These are phyloP conservation scores for Naganishia antarctica DNA, from an alignment of 768 basidiomycete species.

Conservation along the genomic window DNA sequence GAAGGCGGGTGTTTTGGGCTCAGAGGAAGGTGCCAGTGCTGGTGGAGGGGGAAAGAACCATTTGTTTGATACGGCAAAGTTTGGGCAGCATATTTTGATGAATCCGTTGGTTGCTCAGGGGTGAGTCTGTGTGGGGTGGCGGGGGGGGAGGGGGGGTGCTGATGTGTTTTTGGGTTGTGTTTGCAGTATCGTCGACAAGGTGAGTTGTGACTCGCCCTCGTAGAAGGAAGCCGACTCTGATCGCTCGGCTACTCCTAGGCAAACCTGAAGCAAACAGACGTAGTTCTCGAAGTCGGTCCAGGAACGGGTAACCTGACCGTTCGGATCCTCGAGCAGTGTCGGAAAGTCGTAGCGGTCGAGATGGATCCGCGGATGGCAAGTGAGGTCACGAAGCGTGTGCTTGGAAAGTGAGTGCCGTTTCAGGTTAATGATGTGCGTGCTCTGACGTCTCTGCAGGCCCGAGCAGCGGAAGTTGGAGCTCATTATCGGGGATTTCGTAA, in stretches of 20 bases:
- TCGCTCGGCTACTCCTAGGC: conserved; percentile 57
- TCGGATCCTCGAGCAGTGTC: conserved; percentile 84
- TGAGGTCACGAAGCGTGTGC: conserved; percentile 90
- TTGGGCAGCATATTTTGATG: conserved; percentile 96
- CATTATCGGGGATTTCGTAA: conserved; percentile 95
- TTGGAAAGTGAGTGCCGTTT: conserved; percentile 77
- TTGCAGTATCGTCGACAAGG: conserved; percentile 62
- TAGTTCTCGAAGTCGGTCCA: conserved; percentile 93
- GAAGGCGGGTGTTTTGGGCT: conserved; percentile 39
- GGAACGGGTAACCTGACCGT: conserved; percentile 96
- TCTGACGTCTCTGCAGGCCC: conserved; percentile 62
- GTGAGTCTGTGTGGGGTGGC: conserved; percentile 52
- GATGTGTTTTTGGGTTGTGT: not conserved
- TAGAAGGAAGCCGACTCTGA: not conserved
- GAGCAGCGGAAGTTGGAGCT: conserved; percentile 93
- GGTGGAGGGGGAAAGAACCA: conserved; percentile 44
- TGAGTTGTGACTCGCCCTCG: conserved; percentile 31
- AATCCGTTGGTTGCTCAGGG: conserved; percentile 85
- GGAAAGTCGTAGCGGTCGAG: conserved; percentile 88
- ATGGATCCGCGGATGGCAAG: conserved; percentile 96
- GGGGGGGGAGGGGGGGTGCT: conserved; percentile 12
- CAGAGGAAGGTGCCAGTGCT: conserved; percentile 24
- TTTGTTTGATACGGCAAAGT: conserved; percentile 74
- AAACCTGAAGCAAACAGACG: conserved; percentile 85
- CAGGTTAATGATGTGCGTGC: no score